phyloP scores from a whole-genome alignment of 169 alveolate species.

The Sarcocystis neurona region DNA sequence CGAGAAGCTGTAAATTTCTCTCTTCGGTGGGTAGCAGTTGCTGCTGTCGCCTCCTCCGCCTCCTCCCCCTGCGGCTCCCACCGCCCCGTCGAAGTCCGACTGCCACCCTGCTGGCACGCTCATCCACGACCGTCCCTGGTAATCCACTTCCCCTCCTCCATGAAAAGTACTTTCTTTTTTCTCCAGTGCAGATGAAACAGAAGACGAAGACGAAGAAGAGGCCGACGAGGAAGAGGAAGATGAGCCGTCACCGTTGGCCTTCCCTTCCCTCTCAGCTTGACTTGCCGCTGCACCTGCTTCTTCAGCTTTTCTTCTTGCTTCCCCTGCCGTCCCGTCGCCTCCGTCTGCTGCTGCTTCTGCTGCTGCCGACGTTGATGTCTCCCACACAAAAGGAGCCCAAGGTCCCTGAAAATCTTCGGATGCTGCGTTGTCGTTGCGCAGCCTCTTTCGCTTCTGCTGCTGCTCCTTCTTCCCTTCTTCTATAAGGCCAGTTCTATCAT shows the following conservation, averaged over 20 bases:
- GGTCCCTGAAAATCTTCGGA: conserved; percentile 66
- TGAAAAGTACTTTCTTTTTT: conserved; percentile 39
- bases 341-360: conserved; percentile 12
- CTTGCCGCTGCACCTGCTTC: conserved; percentile 6
- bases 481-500: background rate
- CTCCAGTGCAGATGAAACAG: background rate
- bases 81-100: background rate
- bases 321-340: background rate
- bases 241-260: background rate
- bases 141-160: conserved; percentile 61
- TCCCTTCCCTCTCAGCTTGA: background rate
- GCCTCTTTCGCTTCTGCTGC: background rate
- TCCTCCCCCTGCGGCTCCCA: conserved; percentile 12
- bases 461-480: background rate
- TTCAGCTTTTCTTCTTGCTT: background rate
- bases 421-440: conserved; percentile 40
- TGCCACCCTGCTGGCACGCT: conserved; percentile 35
- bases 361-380: background rate
- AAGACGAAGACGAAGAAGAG: background rate
- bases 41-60: conserved; percentile 20
- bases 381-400: conserved; percentile 50
- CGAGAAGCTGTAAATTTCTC: conserved; percentile 65
- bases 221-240: background rate
- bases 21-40: conserved; percentile 56
- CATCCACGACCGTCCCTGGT: conserved; percentile 70